A percentile compares a stretch with the other conserved stretches of the same genome.
Conservation (phyloP, 192 early-diverging fungal species). For the Backusella sp. region DNA sequence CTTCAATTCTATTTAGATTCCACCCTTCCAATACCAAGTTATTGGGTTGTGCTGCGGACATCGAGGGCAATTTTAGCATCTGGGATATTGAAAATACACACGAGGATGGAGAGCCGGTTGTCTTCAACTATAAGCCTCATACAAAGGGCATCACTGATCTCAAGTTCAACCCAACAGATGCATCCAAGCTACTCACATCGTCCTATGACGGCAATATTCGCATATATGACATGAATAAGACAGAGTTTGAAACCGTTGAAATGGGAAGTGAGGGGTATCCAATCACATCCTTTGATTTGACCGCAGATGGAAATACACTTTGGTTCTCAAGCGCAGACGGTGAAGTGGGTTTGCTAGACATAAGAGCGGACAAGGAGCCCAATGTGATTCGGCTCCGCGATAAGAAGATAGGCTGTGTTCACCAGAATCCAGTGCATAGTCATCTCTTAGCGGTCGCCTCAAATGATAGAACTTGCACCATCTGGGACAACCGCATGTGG, state of each 20-base stretch:
- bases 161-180: constrained; percentile 45
- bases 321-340: constrained; percentile 60
- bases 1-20: constrained; percentile 32
- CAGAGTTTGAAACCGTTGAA: constrained; percentile 46
- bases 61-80: constrained; percentile 51
- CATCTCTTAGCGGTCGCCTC: constrained; percentile 49
- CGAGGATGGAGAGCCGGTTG: constrained; percentile 42
- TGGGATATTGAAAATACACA: constrained; percentile 57
- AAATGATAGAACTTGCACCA: constrained; percentile 54
- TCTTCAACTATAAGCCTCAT: constrained; percentile 55
- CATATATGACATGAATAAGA: constrained; percentile 56
- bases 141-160: constrained; percentile 47
- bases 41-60: constrained; percentile 49
- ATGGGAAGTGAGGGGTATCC: constrained; percentile 25
- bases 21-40: constrained; percentile 57
- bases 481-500: constrained; percentile 64
- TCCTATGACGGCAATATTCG: constrained; percentile 64
- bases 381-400: constrained; percentile 39
- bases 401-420: constrained; percentile 62
- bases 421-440: constrained; percentile 49
- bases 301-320: constrained; percentile 17
- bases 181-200: constrained; percentile 46
- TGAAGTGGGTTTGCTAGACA: constrained; percentile 47
- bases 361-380: constrained; percentile 27
- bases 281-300: constrained; percentile 44